These are phyloP conservation scores for Lachnellula cervina DNA, from an alignment of 2,329 filamentous ascomycete genomes.

Conservation along the genomic window DNA sequence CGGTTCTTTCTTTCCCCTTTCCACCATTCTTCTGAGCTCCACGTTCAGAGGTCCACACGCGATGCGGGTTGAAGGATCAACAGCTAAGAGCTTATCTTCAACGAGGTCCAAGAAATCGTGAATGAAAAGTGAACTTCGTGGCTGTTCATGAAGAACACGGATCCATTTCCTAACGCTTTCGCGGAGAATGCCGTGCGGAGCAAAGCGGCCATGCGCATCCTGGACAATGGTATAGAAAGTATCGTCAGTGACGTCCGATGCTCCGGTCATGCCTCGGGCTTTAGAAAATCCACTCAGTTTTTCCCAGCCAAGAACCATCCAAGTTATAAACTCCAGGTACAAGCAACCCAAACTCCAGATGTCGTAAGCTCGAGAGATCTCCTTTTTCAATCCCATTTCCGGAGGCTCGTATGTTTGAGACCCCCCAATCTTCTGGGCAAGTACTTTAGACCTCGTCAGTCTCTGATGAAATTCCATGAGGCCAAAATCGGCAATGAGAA, in stretches of 20 bases:
- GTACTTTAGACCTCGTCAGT: conserved; percentile 25
- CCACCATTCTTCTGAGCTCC: not conserved
- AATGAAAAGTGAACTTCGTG: conserved; percentile 6
- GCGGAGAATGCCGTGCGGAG: not conserved
- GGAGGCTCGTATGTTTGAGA: conserved; percentile 35
- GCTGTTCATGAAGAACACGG: conserved; percentile 4
- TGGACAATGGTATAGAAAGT: conserved; percentile 3
- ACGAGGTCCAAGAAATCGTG: conserved; percentile 14
- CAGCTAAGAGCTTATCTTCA: conserved; percentile 3
- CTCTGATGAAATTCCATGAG: conserved; percentile 29
- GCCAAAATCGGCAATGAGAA: conserved; percentile 35
- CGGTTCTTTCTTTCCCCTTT: not conserved
- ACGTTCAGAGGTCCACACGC: conserved; percentile 1
- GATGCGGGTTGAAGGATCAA: conserved; percentile 6
- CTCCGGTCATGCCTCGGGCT: not conserved
- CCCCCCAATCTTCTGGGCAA: conserved; percentile 10
- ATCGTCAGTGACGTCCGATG: not conserved
- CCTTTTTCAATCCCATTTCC: conserved; percentile 25
- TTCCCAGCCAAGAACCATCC: conserved; percentile 22
- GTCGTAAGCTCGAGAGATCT: conserved; percentile 16
- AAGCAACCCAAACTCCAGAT: conserved; percentile 32
- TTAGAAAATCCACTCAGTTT: not conserved
- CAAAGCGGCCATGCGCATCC: not conserved
- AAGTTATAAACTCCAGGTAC: conserved; percentile 27
- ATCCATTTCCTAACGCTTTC: conserved; percentile 9